Percentiles rank a stretch among this genome's conserved stretches.
phyloP scores from a whole-genome alignment of 371 early-diverging fungal genomes.

The Neoconidiobolus thromboides region DNA sequence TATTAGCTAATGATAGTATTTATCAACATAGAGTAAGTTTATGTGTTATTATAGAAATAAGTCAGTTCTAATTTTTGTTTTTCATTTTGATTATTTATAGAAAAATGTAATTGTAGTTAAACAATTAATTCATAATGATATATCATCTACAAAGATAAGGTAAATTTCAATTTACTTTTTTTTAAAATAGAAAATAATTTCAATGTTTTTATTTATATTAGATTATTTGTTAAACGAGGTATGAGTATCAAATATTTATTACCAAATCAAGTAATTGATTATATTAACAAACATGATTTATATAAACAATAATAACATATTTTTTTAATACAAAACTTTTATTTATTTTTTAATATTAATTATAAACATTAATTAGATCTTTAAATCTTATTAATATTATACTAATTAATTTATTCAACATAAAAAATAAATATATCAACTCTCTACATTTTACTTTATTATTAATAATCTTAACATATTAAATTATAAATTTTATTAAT shows the following conservation, averaged over 20 bases:
- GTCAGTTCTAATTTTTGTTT: background rate
- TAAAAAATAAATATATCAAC: too few relatives aligned
- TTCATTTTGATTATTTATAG: slow-evolving; percentile 13
- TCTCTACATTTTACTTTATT: too few relatives aligned
- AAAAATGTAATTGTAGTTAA: slow-evolving; percentile 83
- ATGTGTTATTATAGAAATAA: too few relatives aligned
- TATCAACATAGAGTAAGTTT: slow-evolving; percentile 58
- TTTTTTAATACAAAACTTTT: too few relatives aligned
- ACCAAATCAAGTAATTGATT: slow-evolving; percentile 84
- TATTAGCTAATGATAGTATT: slow-evolving; percentile 76
- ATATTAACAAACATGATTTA: slow-evolving; percentile 56
- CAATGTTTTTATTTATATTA: slow-evolving; percentile 8
- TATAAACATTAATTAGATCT: too few relatives aligned
- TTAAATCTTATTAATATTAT: too few relatives aligned
- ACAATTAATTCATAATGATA: slow-evolving; percentile 91
- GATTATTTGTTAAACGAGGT: slow-evolving; percentile 78
- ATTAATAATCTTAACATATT: too few relatives aligned
- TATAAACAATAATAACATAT: slow-evolving; percentile 20
- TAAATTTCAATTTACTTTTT: slow-evolving; percentile 11
- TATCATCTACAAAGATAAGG: slow-evolving; percentile 85
- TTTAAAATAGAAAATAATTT: background rate
- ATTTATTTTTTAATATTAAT: too few relatives aligned
- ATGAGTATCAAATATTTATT: slow-evolving; percentile 91
- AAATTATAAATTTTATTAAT: too few relatives aligned
- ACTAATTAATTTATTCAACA: too few relatives aligned